Conservation (phyloP, 2,329 filamentous ascomycete species). For the Teratosphaeria zuluensis region DNA sequence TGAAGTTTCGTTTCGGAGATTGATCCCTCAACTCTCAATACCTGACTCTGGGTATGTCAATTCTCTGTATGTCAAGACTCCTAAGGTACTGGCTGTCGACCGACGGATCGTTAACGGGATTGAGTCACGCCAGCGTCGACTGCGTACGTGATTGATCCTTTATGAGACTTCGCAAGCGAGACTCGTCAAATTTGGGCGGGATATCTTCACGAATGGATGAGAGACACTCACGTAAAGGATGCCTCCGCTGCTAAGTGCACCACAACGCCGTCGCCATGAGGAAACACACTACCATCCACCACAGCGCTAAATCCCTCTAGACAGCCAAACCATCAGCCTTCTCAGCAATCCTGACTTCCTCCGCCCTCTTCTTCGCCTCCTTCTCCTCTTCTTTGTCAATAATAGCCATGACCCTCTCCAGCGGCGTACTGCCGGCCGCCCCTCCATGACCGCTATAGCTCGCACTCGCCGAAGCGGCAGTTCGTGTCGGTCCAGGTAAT, state of each 20-base stretch:
- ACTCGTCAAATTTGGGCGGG: not conserved
- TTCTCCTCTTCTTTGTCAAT: slow-evolving; percentile 23
- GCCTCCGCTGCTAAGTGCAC: not conserved
- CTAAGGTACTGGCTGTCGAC: no score
- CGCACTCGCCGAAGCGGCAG: slow-evolving; percentile 18
- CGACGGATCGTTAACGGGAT: not conserved
- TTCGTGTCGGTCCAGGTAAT: slow-evolving; percentile 3
- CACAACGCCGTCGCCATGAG: not conserved
- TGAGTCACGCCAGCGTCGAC: not conserved
- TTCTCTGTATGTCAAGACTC: no score
- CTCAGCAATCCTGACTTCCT: slow-evolving; percentile 14
- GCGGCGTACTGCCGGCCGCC: slow-evolving; percentile 14
- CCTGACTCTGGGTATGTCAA: no score
- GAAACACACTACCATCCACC: not conserved
- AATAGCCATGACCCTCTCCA: slow-evolving; percentile 25
- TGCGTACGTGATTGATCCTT: no score
- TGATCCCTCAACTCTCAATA: not conserved
- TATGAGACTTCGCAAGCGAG: no score
- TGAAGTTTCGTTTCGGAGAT: not conserved
- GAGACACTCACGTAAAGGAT: not conserved
- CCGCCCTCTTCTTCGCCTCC: slow-evolving; percentile 18
- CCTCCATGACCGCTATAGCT: slow-evolving; percentile 18
- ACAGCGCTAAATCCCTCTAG: not conserved
- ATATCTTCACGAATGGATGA: not conserved
- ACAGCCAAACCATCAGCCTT: slow-evolving; percentile 7